Evolutionary conservation across 192 early-diverging fungal genomes (phyloP), one percentile per base, ranked within the genome.

Genomic region (Gaertneriomyces sp.): DNA sequence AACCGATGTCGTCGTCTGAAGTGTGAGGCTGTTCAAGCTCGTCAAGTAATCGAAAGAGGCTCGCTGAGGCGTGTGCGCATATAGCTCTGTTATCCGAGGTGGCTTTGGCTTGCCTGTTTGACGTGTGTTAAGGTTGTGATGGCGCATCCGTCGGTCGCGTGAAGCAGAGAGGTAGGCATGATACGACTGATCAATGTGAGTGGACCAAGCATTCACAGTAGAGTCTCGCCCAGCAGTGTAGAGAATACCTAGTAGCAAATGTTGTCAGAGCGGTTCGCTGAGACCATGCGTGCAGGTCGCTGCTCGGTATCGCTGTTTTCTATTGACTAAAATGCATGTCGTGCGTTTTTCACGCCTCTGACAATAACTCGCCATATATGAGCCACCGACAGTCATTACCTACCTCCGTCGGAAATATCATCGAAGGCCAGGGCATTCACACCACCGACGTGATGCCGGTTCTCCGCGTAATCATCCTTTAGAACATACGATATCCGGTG

Each of bases 191-290:
- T 70, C 74, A 85, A 79, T 63, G 56, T 88, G 83, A 7, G 94
- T 77, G 53, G 92, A 85, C 96, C 96, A 98, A 0, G 85, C 81
- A 38, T 90, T 88, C 49, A 97, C 85, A 33, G 89, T 79, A 63
- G 92, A 88, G 73, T 98, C 96, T 53, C 94, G 79, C 11, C 94
- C 93, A 33, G 87, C 96, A 12, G 91, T 86, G 71, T 93, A 95
- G 44, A 98, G 82, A 43, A 90, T 72, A 6, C 90, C 91, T 45
- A 83, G 2, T 33, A 33, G 25, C 53, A 9, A 14, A 38, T 12
- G 10, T 1, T 43, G 11, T 42, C 16, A 43, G 14, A 43, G 14
- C 9, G 47, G n/a, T 33, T 33, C 25, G 25, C 25, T 33, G 25
- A 33, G 25, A 33, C 25, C 25, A 33, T 33, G 25, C 25, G 25